A percentile compares a stretch with the other conserved stretches of the same genome.
phyloP scores from a whole-genome alignment of 2,329 filamentous ascomycete genomes.

The Juglanconis oblonga region DNA sequence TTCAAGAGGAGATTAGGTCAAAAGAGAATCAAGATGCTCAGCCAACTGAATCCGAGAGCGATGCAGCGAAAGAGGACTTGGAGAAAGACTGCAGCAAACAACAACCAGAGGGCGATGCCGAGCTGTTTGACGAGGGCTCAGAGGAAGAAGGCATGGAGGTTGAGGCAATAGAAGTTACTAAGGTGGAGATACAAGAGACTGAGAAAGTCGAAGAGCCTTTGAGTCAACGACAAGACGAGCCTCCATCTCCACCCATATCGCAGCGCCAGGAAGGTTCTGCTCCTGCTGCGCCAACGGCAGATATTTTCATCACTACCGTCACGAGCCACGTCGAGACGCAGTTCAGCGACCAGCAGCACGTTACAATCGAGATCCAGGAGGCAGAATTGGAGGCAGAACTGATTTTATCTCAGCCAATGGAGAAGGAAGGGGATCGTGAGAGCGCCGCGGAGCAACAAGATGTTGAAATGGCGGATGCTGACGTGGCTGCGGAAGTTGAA shows the following conservation, averaged over 20 bases:
- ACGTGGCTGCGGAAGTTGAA: background rate
- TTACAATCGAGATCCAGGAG: background rate
- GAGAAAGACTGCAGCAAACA: background rate
- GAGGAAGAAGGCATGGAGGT: background rate
- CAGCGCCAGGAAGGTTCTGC: background rate
- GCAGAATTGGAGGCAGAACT: background rate
- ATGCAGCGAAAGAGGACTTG: conserved; percentile 1
- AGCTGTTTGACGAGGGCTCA: background rate
- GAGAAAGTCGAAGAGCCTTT: background rate
- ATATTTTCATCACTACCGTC: conserved; percentile 7
- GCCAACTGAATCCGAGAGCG: background rate
- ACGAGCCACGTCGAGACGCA: conserved; percentile 5
- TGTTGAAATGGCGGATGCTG: background rate
- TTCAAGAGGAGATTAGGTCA: background rate
- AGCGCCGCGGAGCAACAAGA: background rate
- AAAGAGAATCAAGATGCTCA: background rate
- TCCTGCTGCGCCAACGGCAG: background rate
- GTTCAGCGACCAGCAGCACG: background rate
- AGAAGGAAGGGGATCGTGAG: background rate
- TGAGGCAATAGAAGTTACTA: background rate
- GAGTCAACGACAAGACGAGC: conserved; percentile 1
- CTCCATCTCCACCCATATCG: conserved; percentile 1
- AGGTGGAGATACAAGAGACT: background rate
- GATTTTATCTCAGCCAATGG: background rate
- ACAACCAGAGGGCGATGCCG: background rate